Conservation (phyloP, 805 yeast genomes). For the Saccharomycopsis capsularis region DNA sequence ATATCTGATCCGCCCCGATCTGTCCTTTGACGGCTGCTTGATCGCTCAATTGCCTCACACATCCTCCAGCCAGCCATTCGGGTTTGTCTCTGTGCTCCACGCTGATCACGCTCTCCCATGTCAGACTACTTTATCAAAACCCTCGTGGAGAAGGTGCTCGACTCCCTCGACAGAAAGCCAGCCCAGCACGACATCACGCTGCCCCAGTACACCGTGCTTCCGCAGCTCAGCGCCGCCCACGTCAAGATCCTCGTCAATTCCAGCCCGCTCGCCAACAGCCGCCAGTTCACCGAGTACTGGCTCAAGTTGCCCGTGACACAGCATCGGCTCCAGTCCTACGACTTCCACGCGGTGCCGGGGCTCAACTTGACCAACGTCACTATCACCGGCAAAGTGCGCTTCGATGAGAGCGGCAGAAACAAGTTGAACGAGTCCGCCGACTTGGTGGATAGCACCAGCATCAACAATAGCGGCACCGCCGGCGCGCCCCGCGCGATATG, state of each 20-base stretch:
- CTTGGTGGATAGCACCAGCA: constrained; percentile 27
- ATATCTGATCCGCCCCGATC: too few species aligned
- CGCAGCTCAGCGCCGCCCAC: constrained; percentile 18
- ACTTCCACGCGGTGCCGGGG: constrained; percentile 38
- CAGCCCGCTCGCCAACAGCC: constrained; percentile 31
- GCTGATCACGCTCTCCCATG: too few species aligned
- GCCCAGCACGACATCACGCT: neutral
- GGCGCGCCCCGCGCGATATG: constrained; percentile 41
- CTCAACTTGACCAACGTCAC: constrained; percentile 13
- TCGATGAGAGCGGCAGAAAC: constrained; percentile 69
- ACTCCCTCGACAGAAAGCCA: constrained; percentile 15
- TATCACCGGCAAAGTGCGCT: constrained; percentile 52
- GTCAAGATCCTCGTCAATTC: constrained; percentile 36
- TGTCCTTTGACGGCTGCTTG: too few species aligned
- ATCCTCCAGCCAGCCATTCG: too few species aligned
- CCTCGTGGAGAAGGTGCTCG: constrained; percentile 1
- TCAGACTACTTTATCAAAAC: constrained; percentile 5
- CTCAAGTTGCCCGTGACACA: constrained; percentile 33
- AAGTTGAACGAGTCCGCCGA: constrained; percentile 60
- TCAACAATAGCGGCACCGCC: constrained; percentile 11
- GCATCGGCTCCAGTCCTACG: constrained; percentile 37
- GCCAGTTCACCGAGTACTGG: constrained; percentile 42
- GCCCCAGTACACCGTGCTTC: neutral
- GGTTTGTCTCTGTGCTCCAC: too few species aligned
- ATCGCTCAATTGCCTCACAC: too few species aligned